These are phyloP conservation scores for Phytopythium oedochilum DNA, from an alignment of 352 stramenopile species.

Conservation along the genomic window DNA sequence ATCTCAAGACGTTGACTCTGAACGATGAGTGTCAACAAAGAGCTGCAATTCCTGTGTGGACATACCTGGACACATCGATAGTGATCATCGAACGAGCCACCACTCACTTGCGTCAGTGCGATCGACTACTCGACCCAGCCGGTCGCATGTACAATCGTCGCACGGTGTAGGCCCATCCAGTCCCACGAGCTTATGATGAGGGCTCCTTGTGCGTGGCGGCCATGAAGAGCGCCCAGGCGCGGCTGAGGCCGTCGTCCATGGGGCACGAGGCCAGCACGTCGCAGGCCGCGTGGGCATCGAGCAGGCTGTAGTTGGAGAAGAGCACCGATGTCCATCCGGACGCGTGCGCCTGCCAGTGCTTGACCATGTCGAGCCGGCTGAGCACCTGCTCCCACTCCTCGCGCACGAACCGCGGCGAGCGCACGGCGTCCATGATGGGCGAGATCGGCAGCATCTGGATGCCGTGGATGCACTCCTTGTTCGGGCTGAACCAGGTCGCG, in stretches of 20 bases:
- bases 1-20: too few species aligned
- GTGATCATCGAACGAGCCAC: too few species aligned
- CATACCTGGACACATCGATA: too few species aligned
- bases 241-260: slow-evolving; percentile 71
- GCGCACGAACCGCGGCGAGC: slow-evolving; percentile 47
- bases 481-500: slow-evolving; percentile 40
- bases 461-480: slow-evolving; percentile 44
- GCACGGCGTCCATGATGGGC: slow-evolving; percentile 50
- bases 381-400: slow-evolving; percentile 75
- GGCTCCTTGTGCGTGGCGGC: slow-evolving; percentile 32
- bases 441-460: slow-evolving; percentile 61
- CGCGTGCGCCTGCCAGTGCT: slow-evolving; percentile 39
- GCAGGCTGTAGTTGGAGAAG: slow-evolving; percentile 49
- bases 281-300: slow-evolving; percentile 31
- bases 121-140: too few species aligned
- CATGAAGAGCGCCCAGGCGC: slow-evolving; percentile 61
- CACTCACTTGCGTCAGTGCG: too few species aligned
- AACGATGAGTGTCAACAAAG: too few species aligned
- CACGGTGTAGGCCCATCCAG: too few species aligned
- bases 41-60: too few species aligned
- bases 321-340: slow-evolving; percentile 59
- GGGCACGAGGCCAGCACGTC: slow-evolving; percentile 33
- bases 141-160: too few species aligned
- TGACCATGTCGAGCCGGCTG: slow-evolving; percentile 38
- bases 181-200: too few species aligned